Conservation (phyloP, 169 alveolate genomes). For the Neospora caninum region DNA sequence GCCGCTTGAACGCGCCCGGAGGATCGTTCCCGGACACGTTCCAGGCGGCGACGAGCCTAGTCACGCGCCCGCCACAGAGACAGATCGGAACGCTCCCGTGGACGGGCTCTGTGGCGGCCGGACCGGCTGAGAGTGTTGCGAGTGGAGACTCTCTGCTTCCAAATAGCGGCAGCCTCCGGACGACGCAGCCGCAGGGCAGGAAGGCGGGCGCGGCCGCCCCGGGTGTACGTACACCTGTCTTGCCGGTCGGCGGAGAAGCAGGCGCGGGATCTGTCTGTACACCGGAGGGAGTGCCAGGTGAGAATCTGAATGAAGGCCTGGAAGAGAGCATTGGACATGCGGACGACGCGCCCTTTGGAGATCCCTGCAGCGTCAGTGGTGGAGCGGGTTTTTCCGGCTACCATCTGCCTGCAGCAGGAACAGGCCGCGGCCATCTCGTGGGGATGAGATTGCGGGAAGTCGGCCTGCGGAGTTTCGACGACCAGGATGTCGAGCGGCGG, state of each 20-base stretch:
- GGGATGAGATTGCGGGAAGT: conserved; percentile 71
- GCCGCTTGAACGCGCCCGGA: background rate
- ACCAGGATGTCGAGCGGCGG: conserved; percentile 71
- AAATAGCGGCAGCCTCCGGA: too few species aligned
- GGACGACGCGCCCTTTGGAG: background rate
- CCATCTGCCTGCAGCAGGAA: background rate
- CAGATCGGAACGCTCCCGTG: conserved; percentile 27
- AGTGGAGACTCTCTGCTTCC: too few species aligned
- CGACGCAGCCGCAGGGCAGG: background rate
- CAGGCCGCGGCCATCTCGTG: conserved; percentile 59
- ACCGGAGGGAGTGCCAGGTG: background rate
- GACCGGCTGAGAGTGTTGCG: too few species aligned
- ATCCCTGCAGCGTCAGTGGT: background rate
- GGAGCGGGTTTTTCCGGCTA: background rate
- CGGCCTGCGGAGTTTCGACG: conserved; percentile 73
- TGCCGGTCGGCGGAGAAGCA: background rate
- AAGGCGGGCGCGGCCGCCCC: background rate
- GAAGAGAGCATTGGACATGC: too few species aligned
- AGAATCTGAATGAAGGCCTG: too few species aligned
- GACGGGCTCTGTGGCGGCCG: conserved; percentile 17
- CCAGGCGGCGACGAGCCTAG: conserved; percentile 9
- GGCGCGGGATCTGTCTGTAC: background rate
- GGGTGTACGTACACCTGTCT: background rate
- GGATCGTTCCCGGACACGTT: background rate
- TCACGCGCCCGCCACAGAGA: background rate